These are phyloP conservation scores for Neoboletus magnificus DNA, from an alignment of 768 basidiomycete genomes.

Conservation along the genomic window DNA sequence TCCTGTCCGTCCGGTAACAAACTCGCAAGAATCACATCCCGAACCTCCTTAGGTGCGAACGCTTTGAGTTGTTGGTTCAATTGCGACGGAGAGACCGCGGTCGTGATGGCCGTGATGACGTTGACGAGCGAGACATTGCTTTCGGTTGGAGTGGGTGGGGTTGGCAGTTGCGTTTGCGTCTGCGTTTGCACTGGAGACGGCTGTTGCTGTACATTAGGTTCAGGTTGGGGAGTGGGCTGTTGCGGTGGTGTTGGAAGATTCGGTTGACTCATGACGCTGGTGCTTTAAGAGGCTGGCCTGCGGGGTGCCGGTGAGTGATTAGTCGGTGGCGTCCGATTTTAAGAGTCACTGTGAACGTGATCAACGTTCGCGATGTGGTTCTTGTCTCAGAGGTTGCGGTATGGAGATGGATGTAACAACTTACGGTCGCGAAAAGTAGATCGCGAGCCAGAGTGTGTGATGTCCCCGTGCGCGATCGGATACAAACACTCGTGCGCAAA, in stretches of 20 bases:
- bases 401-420: not conserved
- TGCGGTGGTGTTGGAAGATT: conserved; percentile 24
- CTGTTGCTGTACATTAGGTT: conserved; percentile 14
- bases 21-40: conserved; percentile 55
- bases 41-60: conserved; percentile 52
- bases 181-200: conserved; percentile 14
- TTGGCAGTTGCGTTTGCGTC: conserved; percentile 3
- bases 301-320: not conserved
- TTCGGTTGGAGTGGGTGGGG: conserved; percentile 1
- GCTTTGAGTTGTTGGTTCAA: conserved; percentile 46
- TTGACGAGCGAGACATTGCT: conserved; percentile 33
- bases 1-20: conserved; percentile 59
- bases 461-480: not conserved
- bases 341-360: not conserved
- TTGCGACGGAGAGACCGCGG: conserved; percentile 33
- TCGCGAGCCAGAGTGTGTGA: not conserved
- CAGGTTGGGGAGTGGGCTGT: conserved; percentile 15
- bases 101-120: conserved; percentile 47
- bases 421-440: conserved; percentile 7
- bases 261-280: conserved; percentile 23
- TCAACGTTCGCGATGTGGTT: not conserved
- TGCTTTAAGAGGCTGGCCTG: not conserved
- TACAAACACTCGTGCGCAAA: not conserved
- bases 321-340: not conserved
- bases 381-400: not conserved